A percentile compares a stretch with the other conserved stretches of the same genome.
Conservation (phyloP, 2,329 filamentous ascomycete genomes). For the Microcera coccophila region DNA sequence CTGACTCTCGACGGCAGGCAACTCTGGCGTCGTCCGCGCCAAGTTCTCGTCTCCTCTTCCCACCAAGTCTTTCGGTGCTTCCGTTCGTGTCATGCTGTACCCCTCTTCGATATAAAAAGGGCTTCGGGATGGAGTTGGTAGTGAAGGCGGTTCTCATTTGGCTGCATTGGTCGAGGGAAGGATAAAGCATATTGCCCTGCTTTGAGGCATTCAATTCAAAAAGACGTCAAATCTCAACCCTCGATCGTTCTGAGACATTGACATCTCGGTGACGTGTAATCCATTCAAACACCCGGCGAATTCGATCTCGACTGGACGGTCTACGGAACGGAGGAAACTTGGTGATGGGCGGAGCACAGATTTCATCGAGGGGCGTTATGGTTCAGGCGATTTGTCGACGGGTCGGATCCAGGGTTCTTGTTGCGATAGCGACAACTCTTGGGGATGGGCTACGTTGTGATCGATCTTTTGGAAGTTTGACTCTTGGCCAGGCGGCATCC, state of each 20-base stretch:
- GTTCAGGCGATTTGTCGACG: not conserved
- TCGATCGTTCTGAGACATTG: constrained; percentile 24
- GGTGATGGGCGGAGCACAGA: not conserved
- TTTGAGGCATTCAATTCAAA: constrained; percentile 53
- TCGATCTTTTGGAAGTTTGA: not conserved
- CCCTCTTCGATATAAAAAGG: constrained; percentile 89
- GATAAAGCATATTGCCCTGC: constrained; percentile 51
- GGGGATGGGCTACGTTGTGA: constrained; percentile 29
- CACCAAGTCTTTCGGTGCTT: constrained; percentile 92
- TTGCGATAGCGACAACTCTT: not conserved
- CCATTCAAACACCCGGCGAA: constrained; percentile 20
- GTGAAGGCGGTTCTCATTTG: constrained; percentile 60
- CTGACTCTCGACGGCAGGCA: constrained; percentile 55
- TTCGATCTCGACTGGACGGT: constrained; percentile 3
- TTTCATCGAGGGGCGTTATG: not conserved
- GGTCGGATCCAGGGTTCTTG: not conserved
- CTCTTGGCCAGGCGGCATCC: not conserved
- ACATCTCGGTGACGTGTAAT: constrained; percentile 23
- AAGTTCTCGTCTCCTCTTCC: constrained; percentile 97
- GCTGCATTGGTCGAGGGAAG: constrained; percentile 57
- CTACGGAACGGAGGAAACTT: not conserved
- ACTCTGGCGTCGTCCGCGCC: constrained; percentile 96
- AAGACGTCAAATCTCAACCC: constrained; percentile 43
- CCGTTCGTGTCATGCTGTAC: constrained; percentile 96
- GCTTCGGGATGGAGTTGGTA: constrained; percentile 57